Evolutionary conservation across 352 stramenopile genomes (phyloP).

Genomic region (Pythium sp.): DNA sequence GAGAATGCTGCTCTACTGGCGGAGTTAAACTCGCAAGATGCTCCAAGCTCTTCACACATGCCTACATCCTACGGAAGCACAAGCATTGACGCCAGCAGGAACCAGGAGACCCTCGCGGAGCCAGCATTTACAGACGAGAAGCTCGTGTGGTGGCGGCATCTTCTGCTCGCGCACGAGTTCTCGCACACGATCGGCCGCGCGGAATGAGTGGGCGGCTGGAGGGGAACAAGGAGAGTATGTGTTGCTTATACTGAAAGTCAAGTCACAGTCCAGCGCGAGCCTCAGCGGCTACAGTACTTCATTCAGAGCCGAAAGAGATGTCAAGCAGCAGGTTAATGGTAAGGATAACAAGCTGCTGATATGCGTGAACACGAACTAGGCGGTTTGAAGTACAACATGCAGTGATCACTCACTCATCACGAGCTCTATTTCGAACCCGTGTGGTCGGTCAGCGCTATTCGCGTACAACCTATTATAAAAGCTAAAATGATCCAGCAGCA

Average conservation of each 20-base stretch:
- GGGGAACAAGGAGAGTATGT: neutral
- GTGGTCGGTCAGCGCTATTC: no score
- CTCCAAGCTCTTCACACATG: neutral
- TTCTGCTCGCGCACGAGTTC: constrained; percentile 5
- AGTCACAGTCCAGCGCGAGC: neutral
- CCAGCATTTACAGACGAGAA: neutral
- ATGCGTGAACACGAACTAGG: no score
- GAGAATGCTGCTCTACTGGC: neutral
- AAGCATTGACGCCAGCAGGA: neutral
- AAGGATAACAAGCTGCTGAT: no score
- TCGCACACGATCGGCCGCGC: neutral
- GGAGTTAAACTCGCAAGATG: neutral
- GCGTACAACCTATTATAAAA: no score
- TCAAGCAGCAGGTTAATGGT: no score
- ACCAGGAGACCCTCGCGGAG: neutral
- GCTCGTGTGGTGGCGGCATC: neutral
- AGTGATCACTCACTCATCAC: no score
- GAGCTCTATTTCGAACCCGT: no score
- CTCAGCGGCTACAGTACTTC: no score
- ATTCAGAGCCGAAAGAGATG: no score
- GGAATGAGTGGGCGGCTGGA: neutral
- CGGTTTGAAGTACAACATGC: no score
- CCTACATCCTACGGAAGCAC: neutral
- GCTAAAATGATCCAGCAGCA: no score
- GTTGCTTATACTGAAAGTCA: neutral